Percentiles rank a stretch among this genome's conserved stretches.
Evolutionary conservation across 495 filamentous ascomycete genomes (phyloP).

Genomic region (Aspergillus carlsbadensis): DNA sequence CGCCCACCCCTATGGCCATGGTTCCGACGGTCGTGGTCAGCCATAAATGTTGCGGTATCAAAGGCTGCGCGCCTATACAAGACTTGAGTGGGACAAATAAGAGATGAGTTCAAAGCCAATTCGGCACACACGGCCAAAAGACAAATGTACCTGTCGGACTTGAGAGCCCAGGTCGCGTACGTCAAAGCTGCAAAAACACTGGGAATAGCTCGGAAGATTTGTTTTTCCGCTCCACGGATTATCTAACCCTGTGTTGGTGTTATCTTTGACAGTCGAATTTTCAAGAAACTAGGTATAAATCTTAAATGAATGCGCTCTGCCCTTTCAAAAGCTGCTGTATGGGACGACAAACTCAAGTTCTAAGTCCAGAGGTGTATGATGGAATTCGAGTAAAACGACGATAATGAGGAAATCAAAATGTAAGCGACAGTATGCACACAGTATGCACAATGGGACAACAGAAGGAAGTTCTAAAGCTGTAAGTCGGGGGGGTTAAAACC

Average conservation of each 20-base stretch:
- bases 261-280: too few species aligned
- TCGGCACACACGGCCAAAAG: neutral
- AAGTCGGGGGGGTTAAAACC: constrained; percentile 32
- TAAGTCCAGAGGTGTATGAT: constrained; percentile 18
- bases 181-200: constrained; percentile 21
- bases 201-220: constrained; percentile 6
- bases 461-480: constrained; percentile 39
- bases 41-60: constrained; percentile 50
- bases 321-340: too few species aligned
- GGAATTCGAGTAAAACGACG: constrained; percentile 26
- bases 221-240: constrained; percentile 26
- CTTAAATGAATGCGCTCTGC: too few species aligned
- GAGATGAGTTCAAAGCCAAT: neutral
- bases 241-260: too few species aligned
- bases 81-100: neutral
- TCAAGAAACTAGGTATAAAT: too few species aligned
- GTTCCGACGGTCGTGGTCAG: constrained; percentile 68
- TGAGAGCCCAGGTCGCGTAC: constrained; percentile 9
- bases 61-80: neutral
- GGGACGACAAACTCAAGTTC: neutral
- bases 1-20: constrained; percentile 60
- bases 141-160: constrained; percentile 5
- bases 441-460: constrained; percentile 21
- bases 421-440: constrained; percentile 17
- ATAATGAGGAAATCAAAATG: constrained; percentile 21